phyloP scores from a whole-genome alignment of 1,139 yeast species.

The Blastobotrys elegans region DNA sequence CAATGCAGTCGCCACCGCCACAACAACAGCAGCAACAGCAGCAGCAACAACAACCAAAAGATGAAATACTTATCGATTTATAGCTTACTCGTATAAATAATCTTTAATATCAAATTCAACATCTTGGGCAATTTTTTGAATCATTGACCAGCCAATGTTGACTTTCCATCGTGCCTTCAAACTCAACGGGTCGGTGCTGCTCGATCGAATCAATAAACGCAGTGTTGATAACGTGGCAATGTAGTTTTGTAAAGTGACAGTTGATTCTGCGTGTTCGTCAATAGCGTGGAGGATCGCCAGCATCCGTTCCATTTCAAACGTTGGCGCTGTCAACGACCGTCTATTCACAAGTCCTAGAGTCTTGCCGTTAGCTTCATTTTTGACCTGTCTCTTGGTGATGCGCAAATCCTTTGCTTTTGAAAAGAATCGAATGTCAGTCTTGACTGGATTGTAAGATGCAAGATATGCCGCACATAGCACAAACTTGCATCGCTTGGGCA shows the following conservation, averaged over 20 bases:
- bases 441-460: constrained; percentile 62
- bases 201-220: constrained; percentile 47
- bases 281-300: constrained; percentile 62
- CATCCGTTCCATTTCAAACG: constrained; percentile 64
- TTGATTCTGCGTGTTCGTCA: constrained; percentile 32
- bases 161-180: constrained; percentile 63
- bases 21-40: constrained; percentile 4
- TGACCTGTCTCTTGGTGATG: constrained; percentile 40
- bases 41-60: constrained; percentile 19
- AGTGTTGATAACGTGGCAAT: constrained; percentile 56
- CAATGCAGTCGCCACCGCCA: background rate
- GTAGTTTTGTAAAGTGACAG: constrained; percentile 51
- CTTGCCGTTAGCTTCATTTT: constrained; percentile 41
- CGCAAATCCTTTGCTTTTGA: constrained; percentile 53
- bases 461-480: constrained; percentile 63
- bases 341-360: constrained; percentile 45
- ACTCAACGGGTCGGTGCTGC: constrained; percentile 50
- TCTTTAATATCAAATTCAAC: constrained; percentile 51
- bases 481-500: constrained; percentile 56
- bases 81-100: constrained; percentile 39
- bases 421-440: constrained; percentile 54
- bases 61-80: constrained; percentile 30
- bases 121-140: constrained; percentile 48
- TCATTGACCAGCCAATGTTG: constrained; percentile 51
- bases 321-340: constrained; percentile 50